Conservation (phyloP, 2,329 filamentous ascomycete genomes). For the Ophiosphaerella narmari region DNA sequence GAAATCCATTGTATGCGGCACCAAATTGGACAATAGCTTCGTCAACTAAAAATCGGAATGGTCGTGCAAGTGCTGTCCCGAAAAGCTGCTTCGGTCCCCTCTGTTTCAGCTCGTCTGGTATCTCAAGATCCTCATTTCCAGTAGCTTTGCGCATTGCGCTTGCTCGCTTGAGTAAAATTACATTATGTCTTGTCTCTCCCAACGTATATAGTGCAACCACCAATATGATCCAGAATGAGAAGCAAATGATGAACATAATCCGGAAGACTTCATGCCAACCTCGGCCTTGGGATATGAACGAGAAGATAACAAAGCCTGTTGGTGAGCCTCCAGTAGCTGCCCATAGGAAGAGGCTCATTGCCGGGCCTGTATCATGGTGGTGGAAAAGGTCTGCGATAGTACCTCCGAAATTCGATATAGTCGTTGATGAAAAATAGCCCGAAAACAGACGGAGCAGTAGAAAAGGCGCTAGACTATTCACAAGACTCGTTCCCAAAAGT, state of each 20-base stretch:
- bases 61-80: constrained; percentile 50
- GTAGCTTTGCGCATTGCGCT: constrained; percentile 30
- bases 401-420: constrained; percentile 48
- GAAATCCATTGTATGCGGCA: constrained; percentile 56
- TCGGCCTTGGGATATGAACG: constrained; percentile 50
- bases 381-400: constrained; percentile 54
- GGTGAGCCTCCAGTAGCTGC: constrained; percentile 54
- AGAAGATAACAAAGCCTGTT: constrained; percentile 53
- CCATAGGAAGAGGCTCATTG: constrained; percentile 53
- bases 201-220: constrained; percentile 42
- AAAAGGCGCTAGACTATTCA: constrained; percentile 49
- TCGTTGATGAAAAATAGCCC: constrained; percentile 52
- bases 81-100: constrained; percentile 48
- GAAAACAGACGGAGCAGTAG: constrained; percentile 51
- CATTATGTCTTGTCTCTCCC: constrained; percentile 53
- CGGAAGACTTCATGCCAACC: constrained; percentile 54
- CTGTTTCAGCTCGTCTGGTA: constrained; percentile 48
- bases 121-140: constrained; percentile 32
- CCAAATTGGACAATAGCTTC: constrained; percentile 56
- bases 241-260: constrained; percentile 53
- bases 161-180: constrained; percentile 48
- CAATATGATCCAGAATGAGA: constrained; percentile 51
- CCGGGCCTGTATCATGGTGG: constrained; percentile 48
- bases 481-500: constrained; percentile 51
- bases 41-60: constrained; percentile 53